phyloP scores from a whole-genome alignment of 257 asterid species.

The Plantago major region DNA sequence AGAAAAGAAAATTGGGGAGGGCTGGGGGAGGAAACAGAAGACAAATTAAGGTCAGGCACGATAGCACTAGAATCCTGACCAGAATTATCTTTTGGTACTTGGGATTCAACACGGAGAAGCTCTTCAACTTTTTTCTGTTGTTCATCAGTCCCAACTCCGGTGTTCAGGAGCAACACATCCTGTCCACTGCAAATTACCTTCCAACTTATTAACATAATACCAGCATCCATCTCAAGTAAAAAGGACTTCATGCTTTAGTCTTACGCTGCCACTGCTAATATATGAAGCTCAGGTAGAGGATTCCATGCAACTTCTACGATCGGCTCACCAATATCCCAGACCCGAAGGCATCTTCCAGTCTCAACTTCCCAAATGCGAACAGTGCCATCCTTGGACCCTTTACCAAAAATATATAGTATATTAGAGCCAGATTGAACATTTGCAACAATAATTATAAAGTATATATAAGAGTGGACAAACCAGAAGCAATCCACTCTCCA shows the following conservation, averaged over 20 bases:
- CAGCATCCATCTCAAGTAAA: conserved; percentile 18
- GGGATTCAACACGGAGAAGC: conserved; percentile 55
- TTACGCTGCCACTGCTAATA: conserved; percentile 83
- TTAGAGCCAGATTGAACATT: conserved; percentile 11
- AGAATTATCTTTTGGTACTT: conserved; percentile 40
- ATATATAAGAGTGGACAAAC: conserved; percentile 29
- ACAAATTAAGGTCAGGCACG: too few species aligned
- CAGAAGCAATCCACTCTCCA: conserved; percentile 98
- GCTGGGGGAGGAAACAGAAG: neutral
- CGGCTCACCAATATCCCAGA: conserved; percentile 79
- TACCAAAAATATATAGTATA: conserved; percentile 16
- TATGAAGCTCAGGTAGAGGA: conserved; percentile 72
- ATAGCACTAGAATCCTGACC: conserved; percentile 37
- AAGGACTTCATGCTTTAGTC: conserved; percentile 19
- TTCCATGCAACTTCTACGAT: conserved; percentile 81
- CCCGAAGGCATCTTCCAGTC: conserved; percentile 80
- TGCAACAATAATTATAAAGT: neutral
- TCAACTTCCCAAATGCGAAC: conserved; percentile 98
- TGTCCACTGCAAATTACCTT: conserved; percentile 51
- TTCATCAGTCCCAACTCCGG: conserved; percentile 66
- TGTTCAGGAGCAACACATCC: conserved; percentile 63
- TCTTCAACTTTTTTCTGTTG: conserved; percentile 55
- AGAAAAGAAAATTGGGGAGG: neutral
- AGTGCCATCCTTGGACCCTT: conserved; percentile 93
- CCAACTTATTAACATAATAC: conserved; percentile 16